These are phyloP conservation scores for Hericium coralloides DNA, from an alignment of 768 basidiomycete species.

Conservation along the genomic window DNA sequence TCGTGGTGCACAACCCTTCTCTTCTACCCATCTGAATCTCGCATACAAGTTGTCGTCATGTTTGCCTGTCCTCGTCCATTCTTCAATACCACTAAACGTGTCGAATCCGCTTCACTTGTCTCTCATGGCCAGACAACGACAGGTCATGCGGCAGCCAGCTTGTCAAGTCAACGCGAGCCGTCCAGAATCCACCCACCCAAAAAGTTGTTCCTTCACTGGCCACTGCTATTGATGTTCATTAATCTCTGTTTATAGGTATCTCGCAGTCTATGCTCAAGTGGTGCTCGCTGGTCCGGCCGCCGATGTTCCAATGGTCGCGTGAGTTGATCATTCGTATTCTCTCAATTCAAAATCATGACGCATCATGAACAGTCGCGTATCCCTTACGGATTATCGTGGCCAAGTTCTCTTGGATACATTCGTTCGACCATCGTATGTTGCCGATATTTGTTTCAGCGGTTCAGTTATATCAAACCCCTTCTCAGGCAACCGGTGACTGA, in stretches of 20 bases:
- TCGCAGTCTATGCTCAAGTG: constrained; percentile 36
- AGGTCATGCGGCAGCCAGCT: too few relatives aligned
- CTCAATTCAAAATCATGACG: background rate
- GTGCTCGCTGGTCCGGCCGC: constrained; percentile 34
- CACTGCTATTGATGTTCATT: background rate
- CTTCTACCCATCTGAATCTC: too few relatives aligned
- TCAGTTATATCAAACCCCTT: background rate
- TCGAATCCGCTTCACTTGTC: too few relatives aligned
- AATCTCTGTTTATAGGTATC: constrained; percentile 25
- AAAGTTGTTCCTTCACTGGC: background rate
- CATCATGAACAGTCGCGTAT: constrained; percentile 33
- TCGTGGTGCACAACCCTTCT: too few relatives aligned
- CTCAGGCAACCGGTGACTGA: constrained; percentile 39
- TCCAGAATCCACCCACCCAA: background rate
- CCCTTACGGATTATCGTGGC: constrained; percentile 41
- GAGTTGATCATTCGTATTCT: constrained; percentile 15
- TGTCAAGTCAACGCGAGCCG: background rate
- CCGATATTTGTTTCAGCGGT: background rate
- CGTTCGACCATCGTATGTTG: constrained; percentile 41
- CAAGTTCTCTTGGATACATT: constrained; percentile 36
- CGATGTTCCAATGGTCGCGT: constrained; percentile 45
- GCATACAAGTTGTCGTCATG: too few relatives aligned
- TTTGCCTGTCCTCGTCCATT: too few relatives aligned
- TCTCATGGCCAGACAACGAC: too few relatives aligned
- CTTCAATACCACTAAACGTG: too few relatives aligned